Percentiles rank a stretch among this genome's conserved stretches.
Conservation (phyloP, 2,329 filamentous ascomycete genomes). For the Dendryphion nanum region DNA sequence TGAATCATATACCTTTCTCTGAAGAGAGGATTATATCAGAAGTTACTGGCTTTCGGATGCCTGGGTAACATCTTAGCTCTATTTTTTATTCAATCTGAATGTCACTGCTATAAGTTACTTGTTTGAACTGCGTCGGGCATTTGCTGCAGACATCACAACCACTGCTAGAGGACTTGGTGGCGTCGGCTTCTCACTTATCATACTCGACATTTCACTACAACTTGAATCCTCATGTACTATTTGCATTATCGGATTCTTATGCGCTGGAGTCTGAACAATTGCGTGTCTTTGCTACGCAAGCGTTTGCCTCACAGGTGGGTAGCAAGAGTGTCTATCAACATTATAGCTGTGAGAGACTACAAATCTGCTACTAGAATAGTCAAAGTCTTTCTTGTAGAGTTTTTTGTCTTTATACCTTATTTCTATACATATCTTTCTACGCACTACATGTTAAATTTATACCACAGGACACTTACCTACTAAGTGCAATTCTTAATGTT, state of each 20-base stretch:
- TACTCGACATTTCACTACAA: constrained; percentile 53
- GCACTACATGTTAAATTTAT: constrained; percentile 39
- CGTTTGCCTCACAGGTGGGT: constrained; percentile 43
- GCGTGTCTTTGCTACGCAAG: constrained; percentile 46
- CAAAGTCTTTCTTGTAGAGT: constrained; percentile 49
- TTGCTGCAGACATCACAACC: constrained; percentile 43
- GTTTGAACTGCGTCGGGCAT: constrained; percentile 40
- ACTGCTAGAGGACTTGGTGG: constrained; percentile 39
- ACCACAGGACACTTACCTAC: constrained; percentile 11
- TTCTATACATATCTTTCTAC: constrained; percentile 50
- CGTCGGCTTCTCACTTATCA: constrained; percentile 54
- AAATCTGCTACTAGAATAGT: constrained; percentile 19
- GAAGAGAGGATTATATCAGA: constrained; percentile 47
- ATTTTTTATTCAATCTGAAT: constrained; percentile 38
- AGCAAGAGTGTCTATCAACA: constrained; percentile 33
- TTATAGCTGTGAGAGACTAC: constrained; percentile 27
- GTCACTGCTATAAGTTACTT: constrained; percentile 42
- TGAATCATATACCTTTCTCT: neutral
- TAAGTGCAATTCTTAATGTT: constrained; percentile 53
- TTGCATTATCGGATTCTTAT: constrained; percentile 62
- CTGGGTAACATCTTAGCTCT: constrained; percentile 43
- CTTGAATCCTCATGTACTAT: constrained; percentile 64
- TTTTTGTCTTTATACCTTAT: constrained; percentile 61
- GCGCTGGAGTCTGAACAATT: constrained; percentile 32
- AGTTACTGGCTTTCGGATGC: constrained; percentile 45